Base-by-base conservation (phyloP, 306 rosid genomes). In the Citrullus amarus region DNA sequence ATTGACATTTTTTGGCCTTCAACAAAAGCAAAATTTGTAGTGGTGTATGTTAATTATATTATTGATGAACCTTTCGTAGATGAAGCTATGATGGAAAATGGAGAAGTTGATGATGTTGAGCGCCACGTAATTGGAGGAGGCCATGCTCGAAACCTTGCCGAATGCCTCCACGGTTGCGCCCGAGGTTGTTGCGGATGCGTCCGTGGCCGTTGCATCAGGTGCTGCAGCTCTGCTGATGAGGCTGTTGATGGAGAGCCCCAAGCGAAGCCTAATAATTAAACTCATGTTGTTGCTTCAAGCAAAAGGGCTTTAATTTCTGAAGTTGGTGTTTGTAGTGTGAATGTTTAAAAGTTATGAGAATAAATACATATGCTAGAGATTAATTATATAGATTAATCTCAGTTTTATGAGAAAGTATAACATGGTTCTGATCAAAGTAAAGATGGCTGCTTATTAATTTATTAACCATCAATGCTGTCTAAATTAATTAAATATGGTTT, bases 91-190 rank as follows among this genome's bases (percentile, higher is more conserved):
- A 39, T 8, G 17, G 72, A 77, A 72, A 41, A 14, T 6, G 68
- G 63, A 6, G 17, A 6, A 5, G 25, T 76, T 12, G 79, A 76
- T 30, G 83, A 68, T 10, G 48, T 44, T 2, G 76, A 80, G 50
- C 9, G 9, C 46, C 28, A 48, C 17, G 4, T 8, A 2, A 6
- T 12, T 38, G 41, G n/a, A 2, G 18, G 18, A 14, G 22, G 46
- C 6, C 69, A 11, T 48, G 15, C 54, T 44, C 50, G 50, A 2
- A 44, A 79, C 2, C 59, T 81, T 0, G 68, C 0, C 1, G 18
- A 83, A 2, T 83, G 97, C 79, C 38, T 79, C 25, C 17, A 85
- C 66, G 87, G 89, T 2, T 84, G 93, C 50, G 0, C 0, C 6
- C 54, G 16, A 12, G 54, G 54, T 48, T 48, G 54, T 48, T 48